phyloP scores from a whole-genome alignment of 148 eudicot species.

The Chenopodium formosanum region DNA sequence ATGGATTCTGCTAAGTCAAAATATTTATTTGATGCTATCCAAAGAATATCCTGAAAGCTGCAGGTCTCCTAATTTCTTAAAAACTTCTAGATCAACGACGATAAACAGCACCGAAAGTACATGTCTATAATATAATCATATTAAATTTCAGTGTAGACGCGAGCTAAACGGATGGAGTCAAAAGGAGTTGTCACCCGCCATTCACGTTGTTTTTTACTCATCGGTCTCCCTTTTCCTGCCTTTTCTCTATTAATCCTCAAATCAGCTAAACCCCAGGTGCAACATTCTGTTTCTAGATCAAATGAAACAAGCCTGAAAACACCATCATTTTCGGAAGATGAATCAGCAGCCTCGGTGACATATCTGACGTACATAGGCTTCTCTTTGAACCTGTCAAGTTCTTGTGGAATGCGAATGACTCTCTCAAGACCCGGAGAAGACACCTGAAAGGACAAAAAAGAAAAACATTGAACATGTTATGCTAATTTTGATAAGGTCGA shows the following conservation, averaged over 20 bases:
- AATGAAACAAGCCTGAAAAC: slow-evolving; percentile 64
- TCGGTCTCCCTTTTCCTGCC: slow-evolving; percentile 85
- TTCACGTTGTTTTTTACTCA: slow-evolving; percentile 75
- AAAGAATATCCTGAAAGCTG: slow-evolving; percentile 9
- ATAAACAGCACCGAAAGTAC: background rate
- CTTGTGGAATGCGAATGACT: slow-evolving; percentile 68
- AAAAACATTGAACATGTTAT: background rate
- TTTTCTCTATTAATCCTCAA: slow-evolving; percentile 74
- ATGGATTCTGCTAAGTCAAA: background rate
- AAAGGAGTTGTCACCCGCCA: slow-evolving; percentile 72
- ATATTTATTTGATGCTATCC: background rate
- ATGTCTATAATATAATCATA: background rate
- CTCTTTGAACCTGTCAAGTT: slow-evolving; percentile 78
- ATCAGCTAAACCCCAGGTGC: slow-evolving; percentile 83
- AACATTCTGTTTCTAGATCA: slow-evolving; percentile 46
- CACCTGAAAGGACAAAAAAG: slow-evolving; percentile 40
- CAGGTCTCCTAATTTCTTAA: background rate
- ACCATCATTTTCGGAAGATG: slow-evolving; percentile 53
- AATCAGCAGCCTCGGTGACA: slow-evolving; percentile 29
- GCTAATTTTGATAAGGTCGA: background rate
- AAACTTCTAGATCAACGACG: background rate
- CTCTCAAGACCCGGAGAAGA: slow-evolving; percentile 94
- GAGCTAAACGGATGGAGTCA: slow-evolving; percentile 55
- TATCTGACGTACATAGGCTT: slow-evolving; percentile 75
- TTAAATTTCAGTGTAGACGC: slow-evolving; percentile 59